phyloP scores from a whole-genome alignment of 2,329 filamentous ascomycete genomes.

The Aaosphaeria pasadenensis region DNA sequence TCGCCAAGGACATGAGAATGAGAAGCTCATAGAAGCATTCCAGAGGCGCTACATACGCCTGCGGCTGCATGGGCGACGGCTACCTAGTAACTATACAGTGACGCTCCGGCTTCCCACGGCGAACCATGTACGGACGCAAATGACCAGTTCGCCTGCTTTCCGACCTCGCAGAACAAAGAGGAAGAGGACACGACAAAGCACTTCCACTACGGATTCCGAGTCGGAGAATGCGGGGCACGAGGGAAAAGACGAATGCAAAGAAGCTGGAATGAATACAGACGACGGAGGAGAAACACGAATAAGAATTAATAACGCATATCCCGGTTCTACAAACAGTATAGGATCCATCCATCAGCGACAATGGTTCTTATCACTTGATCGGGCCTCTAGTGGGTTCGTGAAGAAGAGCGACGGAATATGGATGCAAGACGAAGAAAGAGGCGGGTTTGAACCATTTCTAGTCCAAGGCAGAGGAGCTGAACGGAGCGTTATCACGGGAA shows the following conservation, averaged over 20 bases:
- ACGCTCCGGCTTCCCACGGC: slow-evolving; percentile 36
- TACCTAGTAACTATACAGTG: slow-evolving; percentile 41
- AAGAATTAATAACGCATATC: slow-evolving; percentile 62
- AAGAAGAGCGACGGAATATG: not conserved
- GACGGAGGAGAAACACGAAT: slow-evolving; percentile 37
- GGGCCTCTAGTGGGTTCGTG: slow-evolving; percentile 56
- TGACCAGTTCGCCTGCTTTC: no score
- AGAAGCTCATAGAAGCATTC: slow-evolving; percentile 39
- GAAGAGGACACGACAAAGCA: not conserved
- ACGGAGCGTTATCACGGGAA: slow-evolving; percentile 64
- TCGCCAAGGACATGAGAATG: slow-evolving; percentile 22
- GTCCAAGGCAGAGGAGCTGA: slow-evolving; percentile 61
- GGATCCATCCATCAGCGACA: slow-evolving; percentile 64
- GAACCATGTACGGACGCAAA: slow-evolving; percentile 20
- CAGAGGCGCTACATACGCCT: slow-evolving; percentile 39
- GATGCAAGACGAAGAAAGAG: slow-evolving; percentile 6
- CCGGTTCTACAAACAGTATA: slow-evolving; percentile 63
- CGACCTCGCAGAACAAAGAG: no score
- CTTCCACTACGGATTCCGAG: slow-evolving; percentile 6
- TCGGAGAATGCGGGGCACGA: slow-evolving; percentile 1
- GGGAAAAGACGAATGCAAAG: no score
- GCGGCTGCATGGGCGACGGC: slow-evolving; percentile 38
- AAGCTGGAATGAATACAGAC: slow-evolving; percentile 43
- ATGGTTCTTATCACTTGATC: slow-evolving; percentile 66
- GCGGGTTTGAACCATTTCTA: slow-evolving; percentile 57